Evolutionary conservation across 129 eudicot species (phyloP).

Genomic region (Erigeron canadensis): DNA sequence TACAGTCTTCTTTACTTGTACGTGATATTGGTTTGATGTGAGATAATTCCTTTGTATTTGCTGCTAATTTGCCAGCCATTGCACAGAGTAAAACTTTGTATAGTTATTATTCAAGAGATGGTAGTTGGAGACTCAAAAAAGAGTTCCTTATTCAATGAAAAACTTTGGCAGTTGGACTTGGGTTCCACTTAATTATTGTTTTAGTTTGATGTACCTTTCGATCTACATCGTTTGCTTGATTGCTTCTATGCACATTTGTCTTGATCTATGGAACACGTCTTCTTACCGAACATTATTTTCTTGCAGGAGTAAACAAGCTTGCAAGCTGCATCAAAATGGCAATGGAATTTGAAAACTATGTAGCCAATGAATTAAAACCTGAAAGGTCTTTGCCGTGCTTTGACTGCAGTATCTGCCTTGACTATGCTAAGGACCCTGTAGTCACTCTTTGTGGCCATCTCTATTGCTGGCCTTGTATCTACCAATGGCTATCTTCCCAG

Average conservation of each 20-base stretch:
- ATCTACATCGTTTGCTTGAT: background rate
- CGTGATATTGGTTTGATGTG: background rate
- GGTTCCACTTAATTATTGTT: constrained; percentile 16
- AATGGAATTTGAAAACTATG: constrained; percentile 56
- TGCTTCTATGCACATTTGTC: constrained; percentile 8
- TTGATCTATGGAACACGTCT: background rate
- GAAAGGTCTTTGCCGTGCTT: constrained; percentile 56
- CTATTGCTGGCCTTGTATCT: constrained; percentile 97
- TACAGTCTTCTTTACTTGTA: background rate
- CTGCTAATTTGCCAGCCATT: background rate
- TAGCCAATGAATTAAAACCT: constrained; percentile 46
- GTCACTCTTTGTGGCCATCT: constrained; percentile 97
- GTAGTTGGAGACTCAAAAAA: constrained; percentile 24
- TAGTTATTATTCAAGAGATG: constrained; percentile 1
- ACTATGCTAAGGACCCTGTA: constrained; percentile 79
- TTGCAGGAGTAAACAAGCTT: constrained; percentile 27
- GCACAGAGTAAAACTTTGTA: background rate
- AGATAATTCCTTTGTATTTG: background rate
- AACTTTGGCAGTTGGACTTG: constrained; percentile 9
- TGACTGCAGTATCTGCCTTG: constrained; percentile 93
- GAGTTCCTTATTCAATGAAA: constrained; percentile 16
- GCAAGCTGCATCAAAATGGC: background rate
- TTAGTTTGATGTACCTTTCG: constrained; percentile 16
- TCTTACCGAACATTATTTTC: background rate
- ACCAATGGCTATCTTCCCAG: constrained; percentile 73